A percentile compares a stretch with the other conserved stretches of the same genome.
phyloP scores from a whole-genome alignment of 2,329 filamentous ascomycete genomes.

The Colletotrichum sp. region DNA sequence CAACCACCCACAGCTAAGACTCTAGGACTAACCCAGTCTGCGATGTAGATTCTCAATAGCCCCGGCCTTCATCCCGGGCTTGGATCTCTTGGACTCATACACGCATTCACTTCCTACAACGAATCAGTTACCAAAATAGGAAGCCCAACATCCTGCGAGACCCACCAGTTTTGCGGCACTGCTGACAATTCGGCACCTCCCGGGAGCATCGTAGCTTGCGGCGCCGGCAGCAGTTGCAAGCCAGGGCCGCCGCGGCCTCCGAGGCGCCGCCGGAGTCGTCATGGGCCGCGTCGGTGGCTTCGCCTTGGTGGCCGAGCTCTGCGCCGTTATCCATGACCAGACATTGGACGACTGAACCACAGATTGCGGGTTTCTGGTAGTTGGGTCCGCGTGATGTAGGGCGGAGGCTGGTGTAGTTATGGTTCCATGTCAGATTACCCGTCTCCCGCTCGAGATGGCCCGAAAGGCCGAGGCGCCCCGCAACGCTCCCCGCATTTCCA shows the following conservation, averaged over 20 bases:
- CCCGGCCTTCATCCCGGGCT: constrained; percentile 42
- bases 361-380: neutral
- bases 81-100: constrained; percentile 35
- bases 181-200: constrained; percentile 10
- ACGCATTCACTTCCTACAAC: constrained; percentile 27
- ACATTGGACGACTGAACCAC: neutral
- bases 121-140: neutral
- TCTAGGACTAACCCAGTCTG: constrained; percentile 34
- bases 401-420: constrained; percentile 7
- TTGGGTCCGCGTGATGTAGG: neutral
- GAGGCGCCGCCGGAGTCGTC: constrained; percentile 43
- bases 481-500: neutral
- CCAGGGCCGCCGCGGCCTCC: constrained; percentile 46
- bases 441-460: neutral
- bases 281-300: constrained; percentile 28
- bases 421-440: neutral
- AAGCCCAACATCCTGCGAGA: too few relatives aligned
- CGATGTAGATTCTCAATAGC: constrained; percentile 40
- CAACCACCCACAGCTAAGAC: too few relatives aligned
- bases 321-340: neutral
- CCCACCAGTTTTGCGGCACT: constrained; percentile 17
- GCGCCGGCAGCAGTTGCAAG: constrained; percentile 15
- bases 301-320: constrained; percentile 20
- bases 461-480: neutral
- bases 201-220: constrained; percentile 12